Percentiles rank a stretch among this genome's conserved stretches.
Evolutionary conservation across 169 alveolate genomes (phyloP).

Genomic region (Plasmodium blacklocki): DNA sequence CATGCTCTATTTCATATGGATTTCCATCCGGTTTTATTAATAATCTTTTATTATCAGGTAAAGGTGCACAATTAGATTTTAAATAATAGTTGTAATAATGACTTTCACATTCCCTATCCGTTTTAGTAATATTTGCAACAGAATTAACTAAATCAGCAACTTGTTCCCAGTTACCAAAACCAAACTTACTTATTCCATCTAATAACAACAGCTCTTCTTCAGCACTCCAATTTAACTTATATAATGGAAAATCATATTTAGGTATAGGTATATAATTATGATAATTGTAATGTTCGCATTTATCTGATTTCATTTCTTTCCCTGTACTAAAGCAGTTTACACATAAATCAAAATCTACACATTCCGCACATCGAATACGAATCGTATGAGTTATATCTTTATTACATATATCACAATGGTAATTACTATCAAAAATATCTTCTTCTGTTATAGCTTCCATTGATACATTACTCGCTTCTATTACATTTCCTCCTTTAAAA

Average conservation of each 20-base stretch:
- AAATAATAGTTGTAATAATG: conserved; percentile 86
- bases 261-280: conserved; percentile 93
- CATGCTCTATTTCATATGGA: conserved; percentile 69
- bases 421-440: conserved; percentile 75
- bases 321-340: conserved; percentile 91
- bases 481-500: background rate
- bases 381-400: conserved; percentile 84
- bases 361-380: conserved; percentile 92
- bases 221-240: conserved; percentile 90
- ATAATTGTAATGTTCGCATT: conserved; percentile 85
- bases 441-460: conserved; percentile 46
- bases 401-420: conserved; percentile 86
- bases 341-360: conserved; percentile 91
- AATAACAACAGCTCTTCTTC: conserved; percentile 92
- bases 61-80: conserved; percentile 87
- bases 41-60: conserved; percentile 80
- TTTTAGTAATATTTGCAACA: conserved; percentile 80
- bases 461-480: background rate
- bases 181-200: conserved; percentile 92
- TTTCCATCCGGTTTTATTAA: conserved; percentile 65
- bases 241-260: conserved; percentile 88
- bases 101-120: conserved; percentile 88
- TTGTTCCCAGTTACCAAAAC: conserved; percentile 93
- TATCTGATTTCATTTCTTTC: conserved; percentile 84
- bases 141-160: conserved; percentile 84